Evolutionary conservation across 495 filamentous ascomycete species (phyloP).

Genomic region (Letharia lupina): DNA sequence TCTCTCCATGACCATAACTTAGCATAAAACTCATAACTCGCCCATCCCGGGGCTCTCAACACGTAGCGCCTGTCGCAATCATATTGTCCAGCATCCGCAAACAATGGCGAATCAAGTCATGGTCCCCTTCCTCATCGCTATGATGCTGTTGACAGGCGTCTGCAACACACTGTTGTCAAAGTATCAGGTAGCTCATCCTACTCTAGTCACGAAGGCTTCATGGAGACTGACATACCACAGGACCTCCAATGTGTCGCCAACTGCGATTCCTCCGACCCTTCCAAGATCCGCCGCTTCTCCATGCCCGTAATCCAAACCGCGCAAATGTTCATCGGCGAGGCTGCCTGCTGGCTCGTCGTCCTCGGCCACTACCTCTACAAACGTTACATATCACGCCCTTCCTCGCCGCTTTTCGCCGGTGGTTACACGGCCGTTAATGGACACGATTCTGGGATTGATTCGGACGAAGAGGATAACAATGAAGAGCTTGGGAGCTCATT

Average conservation of each 20-base stretch:
- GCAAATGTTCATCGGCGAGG: conserved; percentile 91
- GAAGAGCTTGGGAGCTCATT: conserved; percentile 27
- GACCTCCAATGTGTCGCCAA: conserved; percentile 94
- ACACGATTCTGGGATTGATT: conserved; percentile 37
- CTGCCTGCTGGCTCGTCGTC: conserved; percentile 86
- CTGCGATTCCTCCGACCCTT: conserved; percentile 69
- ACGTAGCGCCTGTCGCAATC: not conserved
- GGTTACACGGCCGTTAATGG: conserved; percentile 57
- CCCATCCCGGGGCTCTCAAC: not conserved
- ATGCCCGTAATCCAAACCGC: conserved; percentile 94
- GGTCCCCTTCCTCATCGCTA: conserved; percentile 75
- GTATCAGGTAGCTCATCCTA: conserved; percentile 57
- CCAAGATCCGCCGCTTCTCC: conserved; percentile 63
- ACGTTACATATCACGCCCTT: conserved; percentile 39
- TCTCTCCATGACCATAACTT: not conserved
- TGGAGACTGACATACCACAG: conserved; percentile 35
- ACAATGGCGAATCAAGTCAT: conserved; percentile 51
- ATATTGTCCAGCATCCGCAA: conserved; percentile 3
- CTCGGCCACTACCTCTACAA: conserved; percentile 54
- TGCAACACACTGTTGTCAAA: conserved; percentile 97
- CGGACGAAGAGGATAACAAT: conserved; percentile 38
- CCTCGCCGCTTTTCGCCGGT: conserved; percentile 40
- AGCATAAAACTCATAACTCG: not conserved
- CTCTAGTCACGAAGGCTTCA: not conserved
- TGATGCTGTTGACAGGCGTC: conserved; percentile 89